Conservation (phyloP, 345 rosid species). For the Populus ilicifolia region DNA sequence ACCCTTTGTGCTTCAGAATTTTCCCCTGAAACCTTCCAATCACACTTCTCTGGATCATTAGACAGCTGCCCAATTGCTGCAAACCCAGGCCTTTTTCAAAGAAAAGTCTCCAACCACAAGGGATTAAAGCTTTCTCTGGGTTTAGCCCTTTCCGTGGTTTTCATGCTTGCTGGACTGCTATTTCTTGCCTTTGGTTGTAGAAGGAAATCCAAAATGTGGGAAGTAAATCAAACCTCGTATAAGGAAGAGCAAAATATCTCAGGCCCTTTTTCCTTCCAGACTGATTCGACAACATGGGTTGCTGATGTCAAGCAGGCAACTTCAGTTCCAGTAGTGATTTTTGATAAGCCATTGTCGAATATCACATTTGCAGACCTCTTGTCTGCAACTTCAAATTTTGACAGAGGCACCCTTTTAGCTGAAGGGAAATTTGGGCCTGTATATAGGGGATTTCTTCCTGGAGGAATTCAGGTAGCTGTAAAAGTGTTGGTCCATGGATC, state of each 20-base stretch:
- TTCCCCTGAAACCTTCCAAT: slow-evolving; percentile 38
- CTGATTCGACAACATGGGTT: slow-evolving; percentile 90
- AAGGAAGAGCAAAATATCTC: slow-evolving; percentile 75
- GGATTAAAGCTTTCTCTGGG: slow-evolving; percentile 63
- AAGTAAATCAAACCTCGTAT: slow-evolving; percentile 52
- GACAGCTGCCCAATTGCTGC: slow-evolving; percentile 91
- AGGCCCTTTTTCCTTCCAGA: slow-evolving; percentile 83
- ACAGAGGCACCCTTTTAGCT: slow-evolving; percentile 78
- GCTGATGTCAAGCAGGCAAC: slow-evolving; percentile 90
- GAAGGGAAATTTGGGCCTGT: slow-evolving; percentile 95
- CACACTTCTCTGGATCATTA: slow-evolving; percentile 57
- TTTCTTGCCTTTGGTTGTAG: slow-evolving; percentile 67
- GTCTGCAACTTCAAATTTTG: slow-evolving; percentile 81
- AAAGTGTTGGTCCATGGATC: slow-evolving; percentile 91
- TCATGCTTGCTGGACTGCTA: slow-evolving; percentile 55
- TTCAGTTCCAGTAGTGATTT: slow-evolving; percentile 66
- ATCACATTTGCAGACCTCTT: slow-evolving; percentile 86
- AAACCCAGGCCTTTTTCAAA: slow-evolving; percentile 52
- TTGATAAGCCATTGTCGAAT: slow-evolving; percentile 84
- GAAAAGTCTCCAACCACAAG: slow-evolving; percentile 38
- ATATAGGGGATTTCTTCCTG: slow-evolving; percentile 82
- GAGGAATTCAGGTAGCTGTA: slow-evolving; percentile 91
- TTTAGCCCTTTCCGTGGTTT: slow-evolving; percentile 60
- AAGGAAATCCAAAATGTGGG: slow-evolving; percentile 52
- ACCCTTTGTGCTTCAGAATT: slow-evolving; percentile 60